A percentile compares a stretch with the other conserved stretches of the same genome.
Evolutionary conservation across 108 stramenopile species (phyloP).

Genomic region (Nitzschia inconspicua): DNA sequence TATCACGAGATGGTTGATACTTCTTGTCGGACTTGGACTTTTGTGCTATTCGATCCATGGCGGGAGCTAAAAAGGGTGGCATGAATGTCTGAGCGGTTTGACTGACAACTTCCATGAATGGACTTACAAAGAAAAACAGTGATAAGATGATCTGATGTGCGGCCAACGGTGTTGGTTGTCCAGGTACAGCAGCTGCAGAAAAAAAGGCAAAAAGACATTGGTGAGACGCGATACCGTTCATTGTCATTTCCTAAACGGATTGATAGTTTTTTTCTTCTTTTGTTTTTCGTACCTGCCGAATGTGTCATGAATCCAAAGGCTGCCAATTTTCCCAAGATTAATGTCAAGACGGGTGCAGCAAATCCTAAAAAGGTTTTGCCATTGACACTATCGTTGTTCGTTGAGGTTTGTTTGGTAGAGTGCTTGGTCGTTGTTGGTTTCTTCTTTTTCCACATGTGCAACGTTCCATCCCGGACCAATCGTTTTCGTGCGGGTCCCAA

Average conservation of each 20-base stretch:
- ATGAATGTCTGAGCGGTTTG: constrained; percentile 84
- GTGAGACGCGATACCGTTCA: no score
- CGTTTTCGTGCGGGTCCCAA: constrained; percentile 58
- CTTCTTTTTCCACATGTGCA: constrained; percentile 26
- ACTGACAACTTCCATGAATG: constrained; percentile 85
- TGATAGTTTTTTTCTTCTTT: no score
- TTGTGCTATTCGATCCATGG: constrained; percentile 25
- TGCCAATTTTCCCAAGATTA: constrained; percentile 81
- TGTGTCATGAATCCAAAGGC: constrained; percentile 91
- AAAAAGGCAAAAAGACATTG: no score
- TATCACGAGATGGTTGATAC: constrained; percentile 28
- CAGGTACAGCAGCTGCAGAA: constrained; percentile 82
- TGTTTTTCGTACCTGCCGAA: no score
- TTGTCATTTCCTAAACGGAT: no score
- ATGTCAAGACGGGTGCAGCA: constrained; percentile 80
- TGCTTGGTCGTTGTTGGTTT: constrained; percentile 26
- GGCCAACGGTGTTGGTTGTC: constrained; percentile 77
- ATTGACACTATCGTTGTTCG: constrained; percentile 36
- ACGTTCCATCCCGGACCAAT: constrained; percentile 36
- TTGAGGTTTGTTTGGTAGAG: constrained; percentile 4
- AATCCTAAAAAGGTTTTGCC: constrained; percentile 65
- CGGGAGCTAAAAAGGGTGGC: constrained; percentile 52
- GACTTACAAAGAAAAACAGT: constrained; percentile 79
- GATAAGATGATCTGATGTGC: constrained; percentile 82
- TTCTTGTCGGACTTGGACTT: constrained; percentile 3